Evolutionary conservation across 148 eudicot genomes (phyloP), one percentile per base, ranked within the genome.

Genomic region (Limonium bicolor): DNA sequence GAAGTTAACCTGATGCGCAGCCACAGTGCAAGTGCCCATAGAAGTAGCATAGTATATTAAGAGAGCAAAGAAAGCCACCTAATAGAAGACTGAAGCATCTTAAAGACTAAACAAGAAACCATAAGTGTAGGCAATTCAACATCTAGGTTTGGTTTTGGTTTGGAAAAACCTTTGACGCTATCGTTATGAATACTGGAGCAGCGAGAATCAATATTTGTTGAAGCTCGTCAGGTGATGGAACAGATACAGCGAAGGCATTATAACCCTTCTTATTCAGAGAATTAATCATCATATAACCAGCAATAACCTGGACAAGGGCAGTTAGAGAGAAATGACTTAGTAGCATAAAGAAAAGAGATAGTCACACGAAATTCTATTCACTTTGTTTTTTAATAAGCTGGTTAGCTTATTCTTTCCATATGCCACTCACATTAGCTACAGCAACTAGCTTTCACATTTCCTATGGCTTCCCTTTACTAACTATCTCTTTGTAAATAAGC

Each of bases 1-100:
- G n/a, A n/a, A n/a, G n/a, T n/a, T n/a, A 44, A 85, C 99, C 94
- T 90, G 99, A 63, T 90, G 94, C 61, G 95, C 99, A 53, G 99
- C 95, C 52, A 81, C 69, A 42, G 68, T 73, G 23, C 73, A 70
- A 39, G 90, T 81, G 57, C 95, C 99, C 94, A 81, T 80, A 34
- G 88, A 78, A 16, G 95, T 85, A 33, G 99, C 99, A 51, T 70
- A 75, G 55, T 74, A 85, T 33, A 85, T 68, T 6, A 90, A 60
- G 37, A 85, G 62, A 53, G 99, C 63, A 49, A 77, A 90, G 72
- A 85, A 90, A 9, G 69, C 72, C 48, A 81, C 82, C 95, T 84
- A 57, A 18, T 22, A 51, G 32, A 40, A 38, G 23, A 14, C 7
- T 19, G 14, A 38, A 17, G 23, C n/a, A 33, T 6, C 50, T 31